A percentile compares a stretch with the other conserved stretches of the same genome.
These are phyloP conservation scores for Cyberlindnera mississippiensis DNA, from an alignment of 805 yeast genomes.

Conservation along the genomic window DNA sequence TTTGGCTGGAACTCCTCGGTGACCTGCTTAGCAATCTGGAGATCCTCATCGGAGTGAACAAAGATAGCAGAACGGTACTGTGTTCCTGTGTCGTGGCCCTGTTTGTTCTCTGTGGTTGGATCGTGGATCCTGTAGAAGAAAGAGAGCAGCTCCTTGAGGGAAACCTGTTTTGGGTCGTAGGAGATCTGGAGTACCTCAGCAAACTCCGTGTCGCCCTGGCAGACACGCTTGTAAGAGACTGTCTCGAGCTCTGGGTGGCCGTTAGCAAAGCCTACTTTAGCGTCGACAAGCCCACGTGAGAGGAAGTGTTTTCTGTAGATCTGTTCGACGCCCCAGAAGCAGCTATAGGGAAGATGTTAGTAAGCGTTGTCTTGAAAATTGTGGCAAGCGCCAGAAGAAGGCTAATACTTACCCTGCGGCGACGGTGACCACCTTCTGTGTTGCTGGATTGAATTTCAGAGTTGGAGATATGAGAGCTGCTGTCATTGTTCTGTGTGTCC, in stretches of 20 bases:
- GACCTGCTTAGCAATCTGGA: slow-evolving; percentile 40
- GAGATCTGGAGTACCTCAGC: slow-evolving; percentile 86
- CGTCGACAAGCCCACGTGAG: slow-evolving; percentile 63
- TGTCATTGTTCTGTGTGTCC: too few relatives aligned
- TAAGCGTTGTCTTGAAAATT: background rate
- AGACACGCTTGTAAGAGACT: slow-evolving; percentile 70
- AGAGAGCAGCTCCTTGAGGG: slow-evolving; percentile 61
- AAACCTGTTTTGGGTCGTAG: slow-evolving; percentile 65
- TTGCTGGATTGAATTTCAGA: slow-evolving; percentile 38
- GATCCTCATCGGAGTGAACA: slow-evolving; percentile 47
- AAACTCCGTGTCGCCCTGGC: slow-evolving; percentile 64
- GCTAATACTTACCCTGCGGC: slow-evolving; percentile 49
- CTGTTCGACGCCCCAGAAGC: slow-evolving; percentile 90
- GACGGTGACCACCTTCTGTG: slow-evolving; percentile 51
- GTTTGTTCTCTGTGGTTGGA: slow-evolving; percentile 79
- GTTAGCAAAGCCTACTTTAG: slow-evolving; percentile 88
- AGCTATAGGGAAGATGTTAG: slow-evolving; percentile 31
- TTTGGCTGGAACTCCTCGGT: slow-evolving; percentile 57
- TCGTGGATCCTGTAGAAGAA: slow-evolving; percentile 92
- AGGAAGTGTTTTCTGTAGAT: slow-evolving; percentile 69
- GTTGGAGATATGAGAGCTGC: slow-evolving; percentile 33
- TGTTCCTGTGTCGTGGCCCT: slow-evolving; percentile 86
- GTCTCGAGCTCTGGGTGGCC: slow-evolving; percentile 41
- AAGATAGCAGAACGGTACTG: slow-evolving; percentile 88
- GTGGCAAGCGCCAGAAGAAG: slow-evolving; percentile 29